Conservation (phyloP, 1,284 basidiomycete genomes). For the Pulveroboletus sp. region DNA sequence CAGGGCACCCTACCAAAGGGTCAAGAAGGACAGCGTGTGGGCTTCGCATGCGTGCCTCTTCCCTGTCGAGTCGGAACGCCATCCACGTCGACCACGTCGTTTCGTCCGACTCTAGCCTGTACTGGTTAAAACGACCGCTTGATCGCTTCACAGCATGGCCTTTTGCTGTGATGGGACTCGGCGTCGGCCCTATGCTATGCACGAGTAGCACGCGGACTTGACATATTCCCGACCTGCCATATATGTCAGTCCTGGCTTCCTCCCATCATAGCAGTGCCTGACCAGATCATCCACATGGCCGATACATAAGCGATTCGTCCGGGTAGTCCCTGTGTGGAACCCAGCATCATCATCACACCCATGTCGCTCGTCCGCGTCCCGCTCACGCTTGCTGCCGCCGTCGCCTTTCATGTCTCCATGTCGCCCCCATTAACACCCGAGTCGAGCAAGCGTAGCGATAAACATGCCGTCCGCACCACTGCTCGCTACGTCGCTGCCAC, state of each 20-base stretch:
- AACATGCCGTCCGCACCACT: neutral
- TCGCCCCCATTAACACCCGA: constrained; percentile 3
- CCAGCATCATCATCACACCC: constrained; percentile 1
- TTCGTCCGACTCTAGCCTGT: too few relatives aligned
- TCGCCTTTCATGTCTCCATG: constrained; percentile 29
- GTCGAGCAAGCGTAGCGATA: neutral
- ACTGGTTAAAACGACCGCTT: too few relatives aligned
- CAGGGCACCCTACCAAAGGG: too few relatives aligned
- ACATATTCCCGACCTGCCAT: neutral
- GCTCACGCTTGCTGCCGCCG: constrained; percentile 18
- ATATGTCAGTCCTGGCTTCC: neutral
- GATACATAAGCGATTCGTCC: constrained; percentile 4
- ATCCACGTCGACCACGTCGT: too few relatives aligned
- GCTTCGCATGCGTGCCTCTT: too few relatives aligned
- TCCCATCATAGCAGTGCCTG: neutral
- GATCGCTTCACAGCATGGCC: too few relatives aligned
- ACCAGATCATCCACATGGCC: neutral
- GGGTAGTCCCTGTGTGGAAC: neutral
- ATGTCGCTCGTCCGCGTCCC: constrained; percentile 20
- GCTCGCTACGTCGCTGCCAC: constrained; percentile 8
- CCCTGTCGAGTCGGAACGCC: too few relatives aligned
- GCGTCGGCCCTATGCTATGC: neutral
- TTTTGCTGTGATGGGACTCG: too few relatives aligned
- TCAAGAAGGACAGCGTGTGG: too few relatives aligned
- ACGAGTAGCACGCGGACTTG: neutral